phyloP scores from a whole-genome alignment of 2,329 filamentous ascomycete genomes.

The Anisogramma anomala region DNA sequence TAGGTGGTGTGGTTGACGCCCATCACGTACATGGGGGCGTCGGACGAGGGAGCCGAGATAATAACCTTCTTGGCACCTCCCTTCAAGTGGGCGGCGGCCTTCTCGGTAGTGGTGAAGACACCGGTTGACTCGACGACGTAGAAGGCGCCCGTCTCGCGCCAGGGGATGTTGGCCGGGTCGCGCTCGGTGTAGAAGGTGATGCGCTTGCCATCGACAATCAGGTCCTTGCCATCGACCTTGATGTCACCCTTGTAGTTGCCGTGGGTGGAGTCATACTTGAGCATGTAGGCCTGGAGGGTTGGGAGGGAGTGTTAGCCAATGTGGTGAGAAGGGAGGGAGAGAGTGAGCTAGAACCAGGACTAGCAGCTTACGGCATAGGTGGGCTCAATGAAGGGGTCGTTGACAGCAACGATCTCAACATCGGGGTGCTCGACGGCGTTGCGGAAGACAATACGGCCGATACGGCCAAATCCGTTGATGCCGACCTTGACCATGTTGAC shows the following conservation, averaged over 20 bases:
- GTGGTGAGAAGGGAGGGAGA: too few relatives aligned
- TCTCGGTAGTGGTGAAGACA: conserved; percentile 98
- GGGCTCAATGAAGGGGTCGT: conserved; percentile 98
- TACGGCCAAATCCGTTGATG: conserved; percentile 99
- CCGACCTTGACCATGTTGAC: conserved; percentile 61
- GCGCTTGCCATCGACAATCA: conserved; percentile 87
- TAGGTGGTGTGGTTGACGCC: conserved; percentile 95
- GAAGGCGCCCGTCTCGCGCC: conserved; percentile 73
- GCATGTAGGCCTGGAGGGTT: conserved; percentile 76
- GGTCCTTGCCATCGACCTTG: conserved; percentile 55
- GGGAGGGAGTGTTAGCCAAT: conserved; percentile 21
- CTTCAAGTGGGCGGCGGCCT: conserved; percentile 87
- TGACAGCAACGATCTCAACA: conserved; percentile 89
- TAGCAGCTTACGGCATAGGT: conserved; percentile 77
- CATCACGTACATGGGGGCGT: conserved; percentile 99
- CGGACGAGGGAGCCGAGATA: conserved; percentile 83
- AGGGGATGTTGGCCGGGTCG: conserved; percentile 83
- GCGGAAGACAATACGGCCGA: conserved; percentile 98
- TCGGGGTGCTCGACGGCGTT: conserved; percentile 86
- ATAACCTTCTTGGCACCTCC: conserved; percentile 97
- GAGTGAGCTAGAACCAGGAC: too few relatives aligned
- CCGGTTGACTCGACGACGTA: conserved; percentile 97
- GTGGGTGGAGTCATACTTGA: conserved; percentile 98
- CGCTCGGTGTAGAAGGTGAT: conserved; percentile 91
- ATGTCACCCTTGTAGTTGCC: conserved; percentile 91